Percentiles rank a stretch among this genome's conserved stretches.
These are phyloP conservation scores for Pseudognaphalium luteoalbum DNA, from an alignment of 129 eudicot genomes.

Conservation along the genomic window DNA sequence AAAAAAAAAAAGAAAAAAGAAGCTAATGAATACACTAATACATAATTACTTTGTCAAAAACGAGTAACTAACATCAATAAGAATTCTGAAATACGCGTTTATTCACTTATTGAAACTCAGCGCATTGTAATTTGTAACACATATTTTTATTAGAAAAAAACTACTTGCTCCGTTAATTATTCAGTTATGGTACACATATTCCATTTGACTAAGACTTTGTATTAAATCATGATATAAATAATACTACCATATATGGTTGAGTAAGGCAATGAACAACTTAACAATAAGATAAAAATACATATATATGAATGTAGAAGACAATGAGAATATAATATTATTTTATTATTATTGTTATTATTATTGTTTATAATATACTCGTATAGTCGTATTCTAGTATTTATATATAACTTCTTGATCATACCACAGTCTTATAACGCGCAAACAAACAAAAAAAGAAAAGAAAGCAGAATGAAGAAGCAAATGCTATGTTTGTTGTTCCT, in stretches of 20 bases:
- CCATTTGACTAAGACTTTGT: not conserved
- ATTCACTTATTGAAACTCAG: not conserved
- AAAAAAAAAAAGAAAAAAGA: no score
- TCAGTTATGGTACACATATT: not conserved
- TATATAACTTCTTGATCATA: conserved; percentile 3
- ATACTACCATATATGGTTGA: not conserved
- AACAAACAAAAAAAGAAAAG: not conserved
- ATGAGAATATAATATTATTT: not conserved
- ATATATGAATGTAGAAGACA: not conserved
- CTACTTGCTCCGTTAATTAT: not conserved
- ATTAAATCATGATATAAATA: not conserved
- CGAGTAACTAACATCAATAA: not conserved
- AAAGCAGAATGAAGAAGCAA: conserved; percentile 27
- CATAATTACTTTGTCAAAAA: no score
- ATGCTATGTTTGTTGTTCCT: conserved; percentile 30
- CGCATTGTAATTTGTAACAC: not conserved
- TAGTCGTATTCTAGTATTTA: conserved; percentile 2
- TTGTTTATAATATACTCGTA: no score
- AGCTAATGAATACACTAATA: not conserved
- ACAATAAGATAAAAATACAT: not conserved
- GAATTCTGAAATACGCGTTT: not conserved
- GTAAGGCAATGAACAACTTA: not conserved
- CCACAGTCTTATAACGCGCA: not conserved
- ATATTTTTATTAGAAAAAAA: not conserved
- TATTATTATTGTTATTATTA: not conserved